A percentile compares a stretch with the other conserved stretches of the same genome.
phyloP scores from a whole-genome alignment of 192 early-diverging fungal genomes.

The Coemansia sp. region DNA sequence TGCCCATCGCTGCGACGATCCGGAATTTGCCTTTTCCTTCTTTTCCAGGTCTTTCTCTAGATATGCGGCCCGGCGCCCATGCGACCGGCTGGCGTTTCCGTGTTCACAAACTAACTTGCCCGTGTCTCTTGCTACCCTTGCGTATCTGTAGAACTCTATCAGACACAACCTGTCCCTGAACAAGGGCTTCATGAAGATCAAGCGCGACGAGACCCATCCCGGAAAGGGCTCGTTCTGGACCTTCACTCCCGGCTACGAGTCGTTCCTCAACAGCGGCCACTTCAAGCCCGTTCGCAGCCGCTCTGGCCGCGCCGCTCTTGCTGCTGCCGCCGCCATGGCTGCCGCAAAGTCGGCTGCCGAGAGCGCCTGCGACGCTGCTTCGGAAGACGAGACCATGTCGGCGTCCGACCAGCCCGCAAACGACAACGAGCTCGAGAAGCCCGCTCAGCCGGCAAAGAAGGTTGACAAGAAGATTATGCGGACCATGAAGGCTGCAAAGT shows the following conservation, averaged over 20 bases:
- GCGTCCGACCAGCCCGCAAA: slow-evolving; percentile 13
- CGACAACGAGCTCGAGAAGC: slow-evolving; percentile 1
- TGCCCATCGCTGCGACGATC: background rate
- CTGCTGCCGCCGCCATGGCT: slow-evolving; percentile 49
- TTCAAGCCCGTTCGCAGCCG: slow-evolving; percentile 56
- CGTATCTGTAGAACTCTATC: slow-evolving; percentile 78
- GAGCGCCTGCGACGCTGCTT: slow-evolving; percentile 9
- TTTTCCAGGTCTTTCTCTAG: background rate
- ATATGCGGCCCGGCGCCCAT: background rate
- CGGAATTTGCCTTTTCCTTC: background rate
- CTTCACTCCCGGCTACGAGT: slow-evolving; percentile 54
- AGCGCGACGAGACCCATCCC: slow-evolving; percentile 72
- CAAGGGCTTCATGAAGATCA: slow-evolving; percentile 75
- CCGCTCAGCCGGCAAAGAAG: slow-evolving; percentile 18
- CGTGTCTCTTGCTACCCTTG: background rate
- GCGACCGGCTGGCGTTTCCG: background rate
- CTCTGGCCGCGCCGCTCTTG: slow-evolving; percentile 50
- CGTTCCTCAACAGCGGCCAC: slow-evolving; percentile 48
- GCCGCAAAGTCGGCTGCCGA: slow-evolving; percentile 24
- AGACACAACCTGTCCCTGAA: slow-evolving; percentile 86
- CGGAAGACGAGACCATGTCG: slow-evolving; percentile 16
- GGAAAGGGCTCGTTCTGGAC: slow-evolving; percentile 86
- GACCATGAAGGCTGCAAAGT: slow-evolving; percentile 41
- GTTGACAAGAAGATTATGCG: slow-evolving; percentile 41
- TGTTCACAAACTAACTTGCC: background rate